Evolutionary conservation across 805 yeast species (phyloP).

Genomic region (Teunomyces stri): DNA sequence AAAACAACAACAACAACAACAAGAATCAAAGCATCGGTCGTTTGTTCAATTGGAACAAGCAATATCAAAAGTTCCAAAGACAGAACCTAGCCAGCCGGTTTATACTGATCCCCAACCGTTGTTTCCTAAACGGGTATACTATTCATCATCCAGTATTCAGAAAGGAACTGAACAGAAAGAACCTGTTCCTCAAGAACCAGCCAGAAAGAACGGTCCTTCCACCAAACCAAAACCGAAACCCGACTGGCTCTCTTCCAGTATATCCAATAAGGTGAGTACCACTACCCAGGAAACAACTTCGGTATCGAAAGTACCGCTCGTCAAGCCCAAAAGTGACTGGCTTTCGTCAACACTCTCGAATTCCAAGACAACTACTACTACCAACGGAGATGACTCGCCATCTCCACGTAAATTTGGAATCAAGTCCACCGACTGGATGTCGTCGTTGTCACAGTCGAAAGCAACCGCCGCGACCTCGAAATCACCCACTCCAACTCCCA

Average conservation of each 20-base stretch:
- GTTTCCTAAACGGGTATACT: constrained; percentile 13
- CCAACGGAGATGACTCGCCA: background rate
- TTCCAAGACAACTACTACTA: constrained; percentile 7
- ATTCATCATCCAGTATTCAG: constrained; percentile 9
- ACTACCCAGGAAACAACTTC: constrained; percentile 6
- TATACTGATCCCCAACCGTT: constrained; percentile 11
- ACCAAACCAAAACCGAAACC: constrained; percentile 6
- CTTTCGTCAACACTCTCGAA: constrained; percentile 12
- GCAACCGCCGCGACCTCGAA: background rate
- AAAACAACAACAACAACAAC: background rate
- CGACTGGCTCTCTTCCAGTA: constrained; percentile 15
- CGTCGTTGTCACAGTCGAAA: constrained; percentile 12
- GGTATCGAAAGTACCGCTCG: constrained; percentile 4
- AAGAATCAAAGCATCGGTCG: constrained; percentile 1
- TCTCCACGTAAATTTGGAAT: background rate
- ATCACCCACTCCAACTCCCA: constrained; percentile 2
- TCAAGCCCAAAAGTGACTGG: constrained; percentile 12
- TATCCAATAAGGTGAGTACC: constrained; percentile 7
- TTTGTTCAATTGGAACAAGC: constrained; percentile 1
- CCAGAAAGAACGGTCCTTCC: background rate
- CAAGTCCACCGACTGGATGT: constrained; percentile 12
- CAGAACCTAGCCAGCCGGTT: background rate
- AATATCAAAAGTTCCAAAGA: background rate
- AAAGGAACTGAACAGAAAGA: constrained; percentile 2
- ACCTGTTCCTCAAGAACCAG: constrained; percentile 7